These are phyloP conservation scores for Blastomyces gilchristii DNA, from an alignment of 2,329 filamentous ascomycete genomes.

Conservation along the genomic window DNA sequence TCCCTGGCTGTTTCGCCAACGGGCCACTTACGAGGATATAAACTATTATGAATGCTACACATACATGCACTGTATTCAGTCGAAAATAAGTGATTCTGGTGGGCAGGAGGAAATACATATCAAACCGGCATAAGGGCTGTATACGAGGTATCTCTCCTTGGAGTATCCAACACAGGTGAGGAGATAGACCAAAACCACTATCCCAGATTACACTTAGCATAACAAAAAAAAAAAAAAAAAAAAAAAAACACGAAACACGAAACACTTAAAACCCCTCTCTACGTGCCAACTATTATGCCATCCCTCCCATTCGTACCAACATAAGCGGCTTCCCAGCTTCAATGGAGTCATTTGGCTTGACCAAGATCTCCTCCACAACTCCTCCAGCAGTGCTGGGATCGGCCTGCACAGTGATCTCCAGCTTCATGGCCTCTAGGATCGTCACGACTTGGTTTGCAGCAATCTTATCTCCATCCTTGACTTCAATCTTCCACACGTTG, in stretches of 20 bases:
- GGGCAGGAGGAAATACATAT: not conserved
- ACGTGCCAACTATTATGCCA: not conserved
- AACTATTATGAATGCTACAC: not conserved
- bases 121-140: not conserved
- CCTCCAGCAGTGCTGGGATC: slow-evolving; percentile 21
- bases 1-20: not conserved
- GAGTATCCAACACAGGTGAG: not conserved
- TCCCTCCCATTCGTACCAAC: slow-evolving; percentile 18
- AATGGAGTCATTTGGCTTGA: slow-evolving; percentile 33
- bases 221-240: not conserved
- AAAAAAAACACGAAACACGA: not conserved
- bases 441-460: slow-evolving; percentile 35
- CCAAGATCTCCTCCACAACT: slow-evolving; percentile 31
- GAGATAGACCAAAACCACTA: not conserved
- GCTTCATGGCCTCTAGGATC: slow-evolving; percentile 49
- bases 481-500: slow-evolving; percentile 46
- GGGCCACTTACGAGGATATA: not conserved
- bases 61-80: not conserved
- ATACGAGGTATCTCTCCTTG: not conserved
- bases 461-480: slow-evolving; percentile 35
- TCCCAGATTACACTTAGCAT: not conserved
- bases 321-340: slow-evolving; percentile 27
- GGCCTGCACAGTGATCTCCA: slow-evolving; percentile 41
- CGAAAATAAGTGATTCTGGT: not conserved
- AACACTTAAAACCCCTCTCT: not conserved